Evolutionary conservation across 1,139 yeast species (phyloP), one percentile per base, ranked within the genome.

Genomic region (Suhomyces maxii): DNA sequence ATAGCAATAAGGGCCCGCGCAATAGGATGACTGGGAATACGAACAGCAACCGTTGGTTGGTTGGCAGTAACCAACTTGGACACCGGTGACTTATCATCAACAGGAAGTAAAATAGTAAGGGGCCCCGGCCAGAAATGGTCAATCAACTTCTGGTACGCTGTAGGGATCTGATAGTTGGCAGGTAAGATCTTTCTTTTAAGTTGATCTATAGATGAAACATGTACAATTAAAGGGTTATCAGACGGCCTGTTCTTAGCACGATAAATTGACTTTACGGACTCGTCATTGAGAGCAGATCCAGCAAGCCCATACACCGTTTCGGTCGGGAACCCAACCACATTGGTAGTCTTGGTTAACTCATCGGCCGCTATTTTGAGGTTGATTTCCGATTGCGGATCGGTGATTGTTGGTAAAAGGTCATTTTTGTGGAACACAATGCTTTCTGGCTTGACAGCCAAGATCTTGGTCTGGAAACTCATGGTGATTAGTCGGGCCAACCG

Each of bases 301-400:
- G 96, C 99, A 2, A 93, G 74, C 0, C 99, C 99, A 62, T 93
- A 93, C 0, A 93, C 99, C 0, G 99, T 93, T 61, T 93, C 99
- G 0, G 99, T 89, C 3, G 99, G 99, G 59, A 93, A 91, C 0
- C 95, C 98, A 12, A 93, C 90, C 0, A 84, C 89, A 28, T 81
- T 69, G 33, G 72, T 63, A 0, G 88, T 73, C 3, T 65, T 63
- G 13, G 69, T 65, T 9, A 89, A 65, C 30, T 83, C 72, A 2
- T 66, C 53, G 0, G 91, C 86, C 3, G 96, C 96, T 31, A 71
- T 64, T 8, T 65, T 49, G 2, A 89, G 65, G 50, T 80, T 80
- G 7, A 53, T 47, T 50, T 70, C 66, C 0, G 95, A 84, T 37
- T 63, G 67, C 10, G 68, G 54, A 57, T 84, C 88, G 0, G 71